Percentiles rank a stretch among this genome's conserved stretches.
These are phyloP conservation scores for Rhododendron ovatum DNA, from an alignment of 148 eudicot genomes.

Conservation along the genomic window DNA sequence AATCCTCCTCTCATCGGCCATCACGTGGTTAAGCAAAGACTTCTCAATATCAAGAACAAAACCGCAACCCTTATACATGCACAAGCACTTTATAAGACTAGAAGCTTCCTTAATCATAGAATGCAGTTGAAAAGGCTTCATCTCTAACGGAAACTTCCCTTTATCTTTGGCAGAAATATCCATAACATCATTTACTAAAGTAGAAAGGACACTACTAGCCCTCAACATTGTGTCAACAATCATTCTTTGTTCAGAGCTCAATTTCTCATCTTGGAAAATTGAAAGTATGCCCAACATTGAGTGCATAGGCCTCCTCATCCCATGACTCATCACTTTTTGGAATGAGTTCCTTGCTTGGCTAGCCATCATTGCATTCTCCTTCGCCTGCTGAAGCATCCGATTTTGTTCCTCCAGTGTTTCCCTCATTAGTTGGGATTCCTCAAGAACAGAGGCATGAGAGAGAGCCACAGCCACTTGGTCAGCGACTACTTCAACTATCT, in stretches of 20 bases:
- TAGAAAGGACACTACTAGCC: constrained; percentile 62
- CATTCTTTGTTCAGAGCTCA: constrained; percentile 40
- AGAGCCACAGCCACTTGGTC: constrained; percentile 96
- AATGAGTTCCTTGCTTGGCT: constrained; percentile 74
- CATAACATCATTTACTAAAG: constrained; percentile 66
- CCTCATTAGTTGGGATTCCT: constrained; percentile 78
- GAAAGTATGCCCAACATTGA: constrained; percentile 78
- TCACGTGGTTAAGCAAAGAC: constrained; percentile 51
- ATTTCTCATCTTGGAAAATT: constrained; percentile 50
- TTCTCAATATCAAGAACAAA: constrained; percentile 57
- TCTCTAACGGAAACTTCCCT: constrained; percentile 60
- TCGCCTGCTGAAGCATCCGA: constrained; percentile 64
- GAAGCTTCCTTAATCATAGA: constrained; percentile 61
- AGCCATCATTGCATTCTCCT: constrained; percentile 73
- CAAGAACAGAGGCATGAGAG: constrained; percentile 83
- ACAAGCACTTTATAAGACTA: constrained; percentile 72
- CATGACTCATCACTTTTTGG: constrained; percentile 77
- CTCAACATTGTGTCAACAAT: constrained; percentile 70
- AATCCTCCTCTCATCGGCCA: constrained; percentile 78
- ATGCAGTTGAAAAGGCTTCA: constrained; percentile 53
- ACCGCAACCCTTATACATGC: constrained; percentile 41
- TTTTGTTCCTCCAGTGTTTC: constrained; percentile 66
- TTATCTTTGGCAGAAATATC: constrained; percentile 65
- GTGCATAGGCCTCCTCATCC: constrained; percentile 88
- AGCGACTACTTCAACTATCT: constrained; percentile 74